Evolutionary conservation across 2,329 filamentous ascomycete species (phyloP), one percentile per base, ranked within the genome.

Genomic region (Epichloe glyceriae): DNA sequence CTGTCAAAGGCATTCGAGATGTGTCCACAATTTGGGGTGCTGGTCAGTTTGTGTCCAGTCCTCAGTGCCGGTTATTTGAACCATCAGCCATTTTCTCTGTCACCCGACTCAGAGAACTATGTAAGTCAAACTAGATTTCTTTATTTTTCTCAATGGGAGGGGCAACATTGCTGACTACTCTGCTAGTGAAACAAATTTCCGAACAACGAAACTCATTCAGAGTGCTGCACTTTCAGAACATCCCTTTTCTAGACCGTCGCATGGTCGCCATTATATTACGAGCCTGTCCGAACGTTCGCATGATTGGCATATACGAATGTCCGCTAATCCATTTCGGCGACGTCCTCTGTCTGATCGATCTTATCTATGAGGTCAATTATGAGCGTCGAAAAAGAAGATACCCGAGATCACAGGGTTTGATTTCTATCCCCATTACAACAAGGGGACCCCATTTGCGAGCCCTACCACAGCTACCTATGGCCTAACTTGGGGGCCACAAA

Each of bases 281-380:
- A 6, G 58, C 58, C 1, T 65, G 62, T 35, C 64, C 62, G 0
- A 50, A 62, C 1, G 54, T 69, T 8, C 58, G 55, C 4, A 64
- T 62, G 58, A 1, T 70, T 14, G 66, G 67, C 2, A 56, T 70
- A 2, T 70, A 69, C 49, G 59, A 66, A 46, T 70, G 67, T 26
- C 65, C 65, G 0, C 51, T 69, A 1, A 54, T 70, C 4, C 63
- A 68, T 30, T 58, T 67, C n/a, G 67, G 64, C 10, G 67, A 70
- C 20, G 50, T 67, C 0, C 47, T 66, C 1, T 58, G 55, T 11
- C 49, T 70, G 0, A 54, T 70, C 1, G 66, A 70, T 47, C 52
- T 69, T 2, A 66, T 70, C 19, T 49, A 62, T 34, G 65, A 69
- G 42, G 54, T 70, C 42, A 70, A 70, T 42, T 6, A 37, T 12